Conservation (phyloP, 106 monocot genomes). For the Chionographis japonica region DNA sequence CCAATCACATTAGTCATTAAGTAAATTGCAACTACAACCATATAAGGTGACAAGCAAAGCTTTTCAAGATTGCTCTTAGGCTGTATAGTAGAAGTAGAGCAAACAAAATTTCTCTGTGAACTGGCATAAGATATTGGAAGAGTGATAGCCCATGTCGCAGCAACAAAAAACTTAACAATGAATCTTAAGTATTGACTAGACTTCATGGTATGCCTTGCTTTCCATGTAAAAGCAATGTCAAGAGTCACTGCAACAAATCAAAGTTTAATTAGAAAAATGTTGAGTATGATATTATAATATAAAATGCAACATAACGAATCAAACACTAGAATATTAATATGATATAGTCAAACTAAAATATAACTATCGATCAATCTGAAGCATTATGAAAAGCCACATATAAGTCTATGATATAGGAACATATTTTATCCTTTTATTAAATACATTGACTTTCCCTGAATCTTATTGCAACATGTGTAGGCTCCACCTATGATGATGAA, state of each 20-base stretch:
- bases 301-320: too few relatives aligned
- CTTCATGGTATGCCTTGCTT: conserved; percentile 54
- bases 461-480: too few relatives aligned
- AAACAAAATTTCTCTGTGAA: conserved; percentile 37
- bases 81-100: conserved; percentile 30
- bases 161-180: conserved; percentile 39
- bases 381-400: too few relatives aligned
- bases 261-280: not conserved
- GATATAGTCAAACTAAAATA: too few relatives aligned
- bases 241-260: conserved; percentile 42
- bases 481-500: too few relatives aligned
- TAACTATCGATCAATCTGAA: too few relatives aligned
- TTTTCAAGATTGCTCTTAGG: conserved; percentile 17
- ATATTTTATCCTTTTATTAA: too few relatives aligned
- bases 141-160: conserved; percentile 41
- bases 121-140: conserved; percentile 51
- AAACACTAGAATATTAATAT: too few relatives aligned
- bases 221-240: conserved; percentile 59
- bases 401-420: too few relatives aligned
- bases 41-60: conserved; percentile 54
- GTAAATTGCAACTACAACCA: conserved; percentile 51
- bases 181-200: conserved; percentile 48
- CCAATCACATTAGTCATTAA: conserved; percentile 44
- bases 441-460: too few relatives aligned
- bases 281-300: too few relatives aligned